Percentiles rank a stretch among this genome's conserved stretches.
Conservation (phyloP, 495 filamentous ascomycete species). For the Hypoxylon lienhwacheense region DNA sequence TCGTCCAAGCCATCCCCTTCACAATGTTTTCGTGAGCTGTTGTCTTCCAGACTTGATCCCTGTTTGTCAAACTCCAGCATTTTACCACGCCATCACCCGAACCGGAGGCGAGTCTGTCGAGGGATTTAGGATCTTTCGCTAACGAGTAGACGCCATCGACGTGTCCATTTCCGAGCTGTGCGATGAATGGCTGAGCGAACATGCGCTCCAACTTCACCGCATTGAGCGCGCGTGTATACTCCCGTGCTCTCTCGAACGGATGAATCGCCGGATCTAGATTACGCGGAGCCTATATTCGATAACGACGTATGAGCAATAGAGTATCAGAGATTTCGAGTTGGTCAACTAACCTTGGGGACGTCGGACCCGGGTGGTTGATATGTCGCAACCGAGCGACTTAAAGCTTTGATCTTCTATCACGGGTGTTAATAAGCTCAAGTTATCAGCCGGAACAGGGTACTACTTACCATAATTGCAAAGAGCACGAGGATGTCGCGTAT, state of each 20-base stretch:
- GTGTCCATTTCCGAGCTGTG: conserved; percentile 84
- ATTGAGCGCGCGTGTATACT: conserved; percentile 78
- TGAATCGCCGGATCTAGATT: conserved; percentile 93
- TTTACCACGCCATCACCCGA: conserved; percentile 88
- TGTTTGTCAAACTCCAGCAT: conserved; percentile 83
- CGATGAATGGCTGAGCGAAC: conserved; percentile 92
- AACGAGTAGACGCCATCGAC: conserved; percentile 87
- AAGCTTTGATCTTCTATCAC: conserved; percentile 82
- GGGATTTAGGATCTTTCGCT: conserved; percentile 69
- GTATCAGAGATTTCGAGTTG: neutral
- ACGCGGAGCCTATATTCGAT: conserved; percentile 55
- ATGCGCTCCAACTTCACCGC: conserved; percentile 93
- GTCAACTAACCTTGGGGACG: conserved; percentile 57
- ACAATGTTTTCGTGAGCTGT: conserved; percentile 77
- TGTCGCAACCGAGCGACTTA: conserved; percentile 74
- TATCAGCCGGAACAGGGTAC: neutral
- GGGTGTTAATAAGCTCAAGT: conserved; percentile 4
- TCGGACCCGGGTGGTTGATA: conserved; percentile 78
- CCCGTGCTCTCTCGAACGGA: conserved; percentile 91
- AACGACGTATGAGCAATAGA: conserved; percentile 3
- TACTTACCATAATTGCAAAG: conserved; percentile 22
- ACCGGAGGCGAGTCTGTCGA: conserved; percentile 73
- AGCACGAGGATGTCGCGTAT: conserved; percentile 4
- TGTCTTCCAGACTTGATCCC: conserved; percentile 77
- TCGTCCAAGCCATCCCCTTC: conserved; percentile 87